Evolutionary conservation across 352 stramenopile genomes (phyloP), one percentile per base, ranked within the genome.

Genomic region (Globisporangium abappressorium): DNA sequence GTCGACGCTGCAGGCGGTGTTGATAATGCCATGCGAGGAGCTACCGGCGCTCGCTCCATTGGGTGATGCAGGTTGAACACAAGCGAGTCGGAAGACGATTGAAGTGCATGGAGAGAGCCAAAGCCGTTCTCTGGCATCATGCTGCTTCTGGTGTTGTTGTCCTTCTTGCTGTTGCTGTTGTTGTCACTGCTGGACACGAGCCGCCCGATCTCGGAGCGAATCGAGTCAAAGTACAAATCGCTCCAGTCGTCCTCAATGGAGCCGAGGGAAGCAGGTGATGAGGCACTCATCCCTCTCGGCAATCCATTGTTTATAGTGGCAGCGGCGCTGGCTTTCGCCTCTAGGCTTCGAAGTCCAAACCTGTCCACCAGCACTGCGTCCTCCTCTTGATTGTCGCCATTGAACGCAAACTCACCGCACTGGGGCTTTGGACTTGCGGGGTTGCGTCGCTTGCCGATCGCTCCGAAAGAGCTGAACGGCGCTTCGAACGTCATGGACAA

Each of bases 191-290:
- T 41, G 9, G 57, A 46, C 36, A 73, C 63, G 3, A 73, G 51
- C 14, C 57, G 55, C 7, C 68, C 68, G 49, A 73, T 73, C 49
- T 73, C 68, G 33, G 64, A 70, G 28, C 64, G 63, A 47, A 73
- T 70, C 22, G 63, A 73, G 47, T 73, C 68, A 56, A 73, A 73
- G 41, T 69, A 73, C 68, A 69, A 30, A 15, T 73, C 63, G 49
- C 60, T 66, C 67, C 62, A 72, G 46, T 72, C 67, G 20, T 72
- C 62, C 7, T 62, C 55, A 9, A 38, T 24, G 26, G 36, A 22
- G 33, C n/a, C 49, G 20, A 60, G 26, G 15, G 15, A n/a, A 0
- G 38, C 49, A 8, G 15, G 34, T 8, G 26, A 36, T 20, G 24
- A 33, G 15, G 33, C 54, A 26, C 15, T 55, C 15, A 26, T 12